These are phyloP conservation scores for Seminavis robusta DNA, from an alignment of 108 stramenopile species.

Conservation along the genomic window DNA sequence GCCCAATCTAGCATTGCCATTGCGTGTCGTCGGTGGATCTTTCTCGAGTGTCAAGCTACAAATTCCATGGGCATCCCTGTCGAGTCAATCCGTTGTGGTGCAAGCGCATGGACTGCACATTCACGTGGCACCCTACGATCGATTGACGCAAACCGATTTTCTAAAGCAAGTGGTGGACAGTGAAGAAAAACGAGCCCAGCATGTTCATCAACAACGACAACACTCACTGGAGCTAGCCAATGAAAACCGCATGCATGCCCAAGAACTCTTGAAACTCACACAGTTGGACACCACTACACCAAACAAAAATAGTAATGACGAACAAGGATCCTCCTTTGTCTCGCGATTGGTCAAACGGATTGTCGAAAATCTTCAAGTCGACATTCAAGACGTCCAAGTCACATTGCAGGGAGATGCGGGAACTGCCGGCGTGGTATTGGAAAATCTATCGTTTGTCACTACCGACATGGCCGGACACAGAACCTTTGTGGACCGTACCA, in stretches of 20 bases:
- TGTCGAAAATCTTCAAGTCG: constrained; percentile 80
- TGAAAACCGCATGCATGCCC: constrained; percentile 44
- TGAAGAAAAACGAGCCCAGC: too few species aligned
- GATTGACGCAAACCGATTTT: too few species aligned
- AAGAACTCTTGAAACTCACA: constrained; percentile 48
- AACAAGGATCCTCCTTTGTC: too few species aligned
- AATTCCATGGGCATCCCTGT: constrained; percentile 79
- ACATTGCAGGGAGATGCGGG: constrained; percentile 40
- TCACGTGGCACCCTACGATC: constrained; percentile 55
- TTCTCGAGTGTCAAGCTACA: constrained; percentile 72
- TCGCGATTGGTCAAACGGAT: constrained; percentile 70
- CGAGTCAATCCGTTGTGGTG: constrained; percentile 66
- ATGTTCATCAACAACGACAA: too few species aligned
- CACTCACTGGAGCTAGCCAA: constrained; percentile 42
- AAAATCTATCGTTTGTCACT: constrained; percentile 60
- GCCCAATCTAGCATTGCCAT: constrained; percentile 74
- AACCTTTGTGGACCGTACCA: constrained; percentile 72
- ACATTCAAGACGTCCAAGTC: constrained; percentile 73
- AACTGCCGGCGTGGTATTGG: constrained; percentile 59
- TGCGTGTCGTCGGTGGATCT: constrained; percentile 50
- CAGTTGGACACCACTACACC: too few species aligned
- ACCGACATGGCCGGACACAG: constrained; percentile 65
- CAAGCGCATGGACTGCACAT: constrained; percentile 62
- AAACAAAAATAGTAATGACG: too few species aligned
- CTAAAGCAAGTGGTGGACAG: too few species aligned